Evolutionary conservation across 2,329 filamentous ascomycete species (phyloP).

Genomic region (Pezicula carpinea): DNA sequence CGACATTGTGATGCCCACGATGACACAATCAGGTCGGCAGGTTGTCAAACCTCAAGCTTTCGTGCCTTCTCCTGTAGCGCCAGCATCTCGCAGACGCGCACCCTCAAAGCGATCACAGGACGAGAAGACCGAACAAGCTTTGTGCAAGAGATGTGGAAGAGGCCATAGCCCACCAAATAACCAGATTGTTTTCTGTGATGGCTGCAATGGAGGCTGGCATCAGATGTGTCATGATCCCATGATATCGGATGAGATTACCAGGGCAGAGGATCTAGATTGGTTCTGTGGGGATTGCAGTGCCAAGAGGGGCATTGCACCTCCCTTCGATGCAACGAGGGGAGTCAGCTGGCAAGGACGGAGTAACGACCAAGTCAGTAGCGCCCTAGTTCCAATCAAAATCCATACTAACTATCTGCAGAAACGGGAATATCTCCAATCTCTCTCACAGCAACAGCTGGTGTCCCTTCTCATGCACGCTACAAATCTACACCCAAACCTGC

Average conservation of each 20-base stretch:
- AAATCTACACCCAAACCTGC: conserved; percentile 57
- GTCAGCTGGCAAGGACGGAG: conserved; percentile 28
- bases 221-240: conserved; percentile 75
- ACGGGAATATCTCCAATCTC: conserved; percentile 55
- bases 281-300: conserved; percentile 59
- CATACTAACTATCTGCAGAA: conserved; percentile 39
- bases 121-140: conserved; percentile 41
- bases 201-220: conserved; percentile 76
- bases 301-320: conserved; percentile 41
- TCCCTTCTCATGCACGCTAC: conserved; percentile 59
- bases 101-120: conserved; percentile 51
- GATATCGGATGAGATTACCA: conserved; percentile 65
- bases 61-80: conserved; percentile 48
- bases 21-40: conserved; percentile 71
- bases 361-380: conserved; percentile 33
- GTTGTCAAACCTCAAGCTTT: conserved; percentile 62
- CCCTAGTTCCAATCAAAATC: conserved; percentile 1
- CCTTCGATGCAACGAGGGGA: conserved; percentile 32
- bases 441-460: conserved; percentile 58
- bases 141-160: conserved; percentile 70
- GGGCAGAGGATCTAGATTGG: conserved; percentile 65
- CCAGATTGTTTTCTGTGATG: conserved; percentile 81
- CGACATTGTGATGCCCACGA: conserved; percentile 52
- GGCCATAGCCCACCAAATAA: conserved; percentile 69
- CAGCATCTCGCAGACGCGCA: conserved; percentile 31